Conservation (phyloP, 23 red algal genomes). For the Gracilaria gracilis region DNA sequence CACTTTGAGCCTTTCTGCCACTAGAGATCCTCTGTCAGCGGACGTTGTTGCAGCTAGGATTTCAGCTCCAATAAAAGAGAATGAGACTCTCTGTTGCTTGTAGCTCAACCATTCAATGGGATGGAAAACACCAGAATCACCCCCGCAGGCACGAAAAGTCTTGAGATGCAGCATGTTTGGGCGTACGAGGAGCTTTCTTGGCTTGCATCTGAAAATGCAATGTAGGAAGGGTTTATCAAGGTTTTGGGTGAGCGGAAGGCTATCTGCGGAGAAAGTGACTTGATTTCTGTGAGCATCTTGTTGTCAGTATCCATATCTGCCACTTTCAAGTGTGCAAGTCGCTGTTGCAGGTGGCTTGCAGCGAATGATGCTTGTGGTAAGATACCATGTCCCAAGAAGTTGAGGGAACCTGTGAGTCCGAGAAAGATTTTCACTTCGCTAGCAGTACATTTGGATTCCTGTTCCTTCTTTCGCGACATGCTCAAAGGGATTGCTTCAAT, state of each 20-base stretch:
- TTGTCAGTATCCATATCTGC: constrained; percentile 25
- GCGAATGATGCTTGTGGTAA: constrained; percentile 50
- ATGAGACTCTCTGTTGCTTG: constrained; percentile 43
- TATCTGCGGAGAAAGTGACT: neutral
- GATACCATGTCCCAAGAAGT: constrained; percentile 41
- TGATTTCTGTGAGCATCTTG: neutral
- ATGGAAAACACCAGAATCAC: constrained; percentile 6
- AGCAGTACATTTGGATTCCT: neutral
- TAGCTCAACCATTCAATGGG: constrained; percentile 34
- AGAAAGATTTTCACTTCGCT: neutral
- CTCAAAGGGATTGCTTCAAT: neutral
- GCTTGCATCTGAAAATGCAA: constrained; percentile 58
- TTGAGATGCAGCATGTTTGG: constrained; percentile 50
- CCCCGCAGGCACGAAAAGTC: constrained; percentile 51
- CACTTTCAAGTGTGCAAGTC: neutral
- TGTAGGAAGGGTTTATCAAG: neutral
- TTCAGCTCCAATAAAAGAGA: constrained; percentile 37
- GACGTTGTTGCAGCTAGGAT: constrained; percentile 32
- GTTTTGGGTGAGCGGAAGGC: no score
- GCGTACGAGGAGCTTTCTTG: constrained; percentile 47
- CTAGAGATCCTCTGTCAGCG: constrained; percentile 32
- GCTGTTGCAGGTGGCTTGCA: constrained; percentile 40
- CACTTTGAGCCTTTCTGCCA: constrained; percentile 22
- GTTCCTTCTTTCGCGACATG: neutral
- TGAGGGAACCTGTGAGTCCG: constrained; percentile 9